Percentiles rank a stretch among this genome's conserved stretches.
Evolutionary conservation across 2,329 filamentous ascomycete species (phyloP).

Genomic region (Trichophaea hybrida): DNA sequence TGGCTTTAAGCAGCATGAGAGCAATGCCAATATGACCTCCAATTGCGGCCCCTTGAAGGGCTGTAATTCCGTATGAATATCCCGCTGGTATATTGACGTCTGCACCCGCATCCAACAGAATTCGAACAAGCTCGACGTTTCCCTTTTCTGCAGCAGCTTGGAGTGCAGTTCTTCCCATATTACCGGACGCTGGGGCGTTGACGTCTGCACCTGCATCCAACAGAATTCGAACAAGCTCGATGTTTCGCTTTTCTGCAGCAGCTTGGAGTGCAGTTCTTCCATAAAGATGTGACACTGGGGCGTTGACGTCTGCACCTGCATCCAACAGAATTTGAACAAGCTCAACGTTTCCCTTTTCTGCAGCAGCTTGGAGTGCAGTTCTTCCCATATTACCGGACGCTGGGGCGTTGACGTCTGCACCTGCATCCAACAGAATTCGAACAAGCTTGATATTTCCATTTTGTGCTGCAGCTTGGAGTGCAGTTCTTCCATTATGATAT

Average conservation of each 20-base stretch:
- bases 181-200: neutral
- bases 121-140: constrained; percentile 14
- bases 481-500: neutral
- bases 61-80: constrained; percentile 6
- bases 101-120: constrained; percentile 21
- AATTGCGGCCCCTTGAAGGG: constrained; percentile 13
- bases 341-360: constrained; percentile 12
- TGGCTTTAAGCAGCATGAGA: neutral
- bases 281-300: no score
- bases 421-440: neutral
- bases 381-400: neutral
- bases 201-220: constrained; percentile 6
- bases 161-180: constrained; percentile 11
- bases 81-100: constrained; percentile 10
- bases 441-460: neutral
- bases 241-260: neutral
- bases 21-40: constrained; percentile 10
- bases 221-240: constrained; percentile 1
- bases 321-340: constrained; percentile 12
- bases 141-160: constrained; percentile 18
- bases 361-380: constrained; percentile 21
- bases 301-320: constrained; percentile 5
- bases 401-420: constrained; percentile 8
- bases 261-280: neutral
- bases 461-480: neutral